Evolutionary conservation across 768 basidiomycete species (phyloP).

Genomic region (Russula ochroleuca): DNA sequence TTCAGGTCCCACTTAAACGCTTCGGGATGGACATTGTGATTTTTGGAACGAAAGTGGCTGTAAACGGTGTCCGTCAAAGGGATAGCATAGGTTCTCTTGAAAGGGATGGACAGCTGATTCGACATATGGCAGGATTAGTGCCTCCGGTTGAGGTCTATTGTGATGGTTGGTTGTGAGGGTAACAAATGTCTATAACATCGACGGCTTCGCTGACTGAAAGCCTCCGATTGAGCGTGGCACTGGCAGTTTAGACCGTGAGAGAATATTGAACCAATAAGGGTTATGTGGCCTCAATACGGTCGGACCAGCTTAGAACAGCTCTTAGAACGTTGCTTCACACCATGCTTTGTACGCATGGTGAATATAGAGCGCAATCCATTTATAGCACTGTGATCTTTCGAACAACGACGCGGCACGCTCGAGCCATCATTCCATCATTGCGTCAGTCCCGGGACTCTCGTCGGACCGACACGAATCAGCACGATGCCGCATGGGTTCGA

Average conservation of each 20-base stretch:
- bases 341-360: conserved; percentile 3
- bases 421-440: neutral
- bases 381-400: neutral
- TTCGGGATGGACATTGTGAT: conserved; percentile 75
- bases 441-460: neutral
- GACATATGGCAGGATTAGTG: conserved; percentile 47
- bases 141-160: neutral
- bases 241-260: neutral
- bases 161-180: neutral
- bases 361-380: neutral
- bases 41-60: conserved; percentile 57
- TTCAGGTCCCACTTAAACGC: conserved; percentile 76
- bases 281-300: neutral
- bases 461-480: neutral
- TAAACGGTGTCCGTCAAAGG: conserved; percentile 53
- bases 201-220: neutral
- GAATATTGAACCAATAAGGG: neutral
- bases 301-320: neutral
- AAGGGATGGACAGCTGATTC: conserved; percentile 69
- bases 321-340: neutral
- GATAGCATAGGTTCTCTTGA: conserved; percentile 62
- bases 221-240: neutral
- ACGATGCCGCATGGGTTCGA: neutral
- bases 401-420: neutral
- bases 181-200: neutral